phyloP scores from a whole-genome alignment of 805 yeast species.

The Hyphopichia homilentoma region DNA sequence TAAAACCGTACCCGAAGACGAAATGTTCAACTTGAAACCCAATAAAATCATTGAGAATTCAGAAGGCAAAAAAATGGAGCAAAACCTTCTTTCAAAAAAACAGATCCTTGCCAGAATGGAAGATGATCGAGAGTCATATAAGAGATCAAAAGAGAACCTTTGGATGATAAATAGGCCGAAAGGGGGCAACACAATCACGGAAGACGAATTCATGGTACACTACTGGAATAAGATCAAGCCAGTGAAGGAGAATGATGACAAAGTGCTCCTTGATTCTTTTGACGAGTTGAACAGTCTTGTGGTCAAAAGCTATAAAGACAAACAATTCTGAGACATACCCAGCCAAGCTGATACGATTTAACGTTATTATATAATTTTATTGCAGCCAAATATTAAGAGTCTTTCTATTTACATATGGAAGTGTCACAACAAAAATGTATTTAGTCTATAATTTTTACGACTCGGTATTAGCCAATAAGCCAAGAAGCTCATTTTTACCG shows the following conservation, averaged over 20 bases:
- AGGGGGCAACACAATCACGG: conserved; percentile 30
- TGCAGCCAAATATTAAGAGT: no score
- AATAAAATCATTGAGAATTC: conserved; percentile 10
- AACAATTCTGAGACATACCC: conserved; percentile 21
- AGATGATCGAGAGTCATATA: conserved; percentile 88
- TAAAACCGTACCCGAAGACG: conserved; percentile 22
- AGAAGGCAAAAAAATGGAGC: conserved; percentile 9
- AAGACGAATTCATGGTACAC: conserved; percentile 34
- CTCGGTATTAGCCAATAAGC: conserved; percentile 36
- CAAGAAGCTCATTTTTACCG: conserved; percentile 68
- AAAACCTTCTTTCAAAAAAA: conserved; percentile 31
- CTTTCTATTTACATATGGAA: neutral
- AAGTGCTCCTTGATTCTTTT: conserved; percentile 40
- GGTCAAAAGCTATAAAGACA: conserved; percentile 48
- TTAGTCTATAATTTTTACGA: no score
- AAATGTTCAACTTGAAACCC: conserved; percentile 18
- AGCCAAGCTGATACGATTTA: neutral
- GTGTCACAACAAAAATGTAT: no score
- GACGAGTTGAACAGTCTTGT: conserved; percentile 55
- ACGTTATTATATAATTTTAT: no score
- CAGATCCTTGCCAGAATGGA: conserved; percentile 80
- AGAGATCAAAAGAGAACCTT: conserved; percentile 72
- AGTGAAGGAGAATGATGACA: conserved; percentile 43
- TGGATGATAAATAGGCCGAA: conserved; percentile 64
- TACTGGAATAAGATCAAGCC: conserved; percentile 49